Evolutionary conservation across 1,284 basidiomycete genomes (phyloP), one percentile per base, ranked within the genome.

Genomic region (Cryptococcus sp.): DNA sequence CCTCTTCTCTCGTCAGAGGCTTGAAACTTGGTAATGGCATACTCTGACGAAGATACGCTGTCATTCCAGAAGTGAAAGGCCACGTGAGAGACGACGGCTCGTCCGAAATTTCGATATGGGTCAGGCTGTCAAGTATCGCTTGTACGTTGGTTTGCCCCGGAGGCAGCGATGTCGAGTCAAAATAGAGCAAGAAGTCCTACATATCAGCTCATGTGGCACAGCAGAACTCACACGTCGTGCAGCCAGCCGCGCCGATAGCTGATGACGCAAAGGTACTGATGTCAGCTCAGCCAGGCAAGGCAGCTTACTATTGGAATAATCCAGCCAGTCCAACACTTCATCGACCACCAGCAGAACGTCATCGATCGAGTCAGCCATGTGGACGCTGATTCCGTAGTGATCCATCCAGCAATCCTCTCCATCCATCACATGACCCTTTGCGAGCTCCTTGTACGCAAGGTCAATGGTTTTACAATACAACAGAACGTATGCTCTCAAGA

Each of bases 351-450:
- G 76, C 1, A 88, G 58, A n/a, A 89, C 79, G 51, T 83, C 82
- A 52, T 82, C 81, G 3, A 85, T 82, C n/a, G 85, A 83, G 30
- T 88, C 79, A 2, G 83, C 82, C 75, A 94, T 90, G 20, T 86
- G 79, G n/a, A 93, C 79, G 0, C 86, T 86, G 0, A 92, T 81
- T 19, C 91, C 91, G 66, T 87, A 88, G 78, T 93, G 92, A 65
- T 94, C 91, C 56, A 86, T 83, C 72, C 90, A 88, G 84, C 88
- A 90, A 70, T 94, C 93, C 81, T 96, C 93, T 54, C 85, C 91
- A 79, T 95, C 92, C 56, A 86, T 80, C 17, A 93, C 82, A 55
- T 85, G 82, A 22, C 86, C 85, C 70, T 86, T 88, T 19, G 83
- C 82, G 15, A 96, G 79, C 70, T 93, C 90, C 60, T 86, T 82